Evolutionary conservation across 768 basidiomycete species (phyloP), one percentile per base, ranked within the genome.

Genomic region (Tephrocybe sp.): DNA sequence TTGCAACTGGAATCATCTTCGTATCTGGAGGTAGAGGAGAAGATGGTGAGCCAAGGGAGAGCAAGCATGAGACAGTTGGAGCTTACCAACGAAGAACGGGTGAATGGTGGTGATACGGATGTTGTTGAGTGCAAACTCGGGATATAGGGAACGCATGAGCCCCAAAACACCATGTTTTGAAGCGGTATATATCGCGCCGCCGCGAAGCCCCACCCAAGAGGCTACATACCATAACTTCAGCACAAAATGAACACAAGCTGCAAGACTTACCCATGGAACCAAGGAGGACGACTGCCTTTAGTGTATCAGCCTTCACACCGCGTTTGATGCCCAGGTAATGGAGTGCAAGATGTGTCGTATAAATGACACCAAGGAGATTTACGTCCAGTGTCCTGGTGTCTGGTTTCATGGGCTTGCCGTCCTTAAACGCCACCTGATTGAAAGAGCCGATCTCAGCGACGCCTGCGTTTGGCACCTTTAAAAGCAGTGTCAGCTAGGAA

Each of bases 91-190:
- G 53, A 81, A 82, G 61, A 72, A 82, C 0, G 81, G 80, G 49
- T 79, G 76, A 24, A 82, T 71, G 46, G 67, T 69, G 9, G 66
- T 72, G 18, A 80, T 63, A 24, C 78, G 66, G 56, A 81, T 74
- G 19, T 71, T 68, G 37, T 70, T 56, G 5, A 57, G 9, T 9
- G 62, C 57, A 16, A 72, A 61, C 34, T 63, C 59, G 31, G 65
- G 66, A 52, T 72, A 60, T 8, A 83, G 62, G 11, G 77, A 69
- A 15, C 78, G 70, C 76, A 81, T 77, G 26, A 82, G 47, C 9
- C 80, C 81, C 5, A 82, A 64, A 7, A 82, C 60, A 27, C 71
- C 79, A 52, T 81, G 80, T 58, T 82, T 83, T 11, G 82, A 75
- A 13, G 75, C 76, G 8, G 69, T 64, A 58, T 83, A 83, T 38